These are phyloP conservation scores for Rhodofomes roseus DNA, from an alignment of 1,284 basidiomycete species.

Conservation along the genomic window DNA sequence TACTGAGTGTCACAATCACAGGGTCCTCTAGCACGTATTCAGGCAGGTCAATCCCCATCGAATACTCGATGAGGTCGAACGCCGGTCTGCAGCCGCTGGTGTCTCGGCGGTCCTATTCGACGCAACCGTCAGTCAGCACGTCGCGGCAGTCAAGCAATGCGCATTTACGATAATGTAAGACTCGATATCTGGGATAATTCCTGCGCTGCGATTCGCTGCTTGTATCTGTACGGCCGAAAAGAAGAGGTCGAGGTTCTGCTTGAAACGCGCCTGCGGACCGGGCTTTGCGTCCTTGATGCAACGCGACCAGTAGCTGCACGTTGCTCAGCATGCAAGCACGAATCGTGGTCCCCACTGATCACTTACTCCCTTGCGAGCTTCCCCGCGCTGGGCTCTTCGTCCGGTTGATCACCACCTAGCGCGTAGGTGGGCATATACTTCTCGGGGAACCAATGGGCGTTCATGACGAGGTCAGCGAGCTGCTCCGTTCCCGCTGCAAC, in stretches of 20 bases:
- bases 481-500: constrained; percentile 27
- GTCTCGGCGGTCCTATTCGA: constrained; percentile 18
- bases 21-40: constrained; percentile 36
- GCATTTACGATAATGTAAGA: constrained; percentile 32
- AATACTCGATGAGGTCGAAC: constrained; percentile 40
- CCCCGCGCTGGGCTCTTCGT: constrained; percentile 21
- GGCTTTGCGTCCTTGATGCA: constrained; percentile 30
- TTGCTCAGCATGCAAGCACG: neutral
- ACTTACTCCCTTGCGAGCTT: constrained; percentile 32
- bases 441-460: constrained; percentile 33
- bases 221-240: constrained; percentile 36
- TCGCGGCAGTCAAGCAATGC: neutral
- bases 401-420: constrained; percentile 16
- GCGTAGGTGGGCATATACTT: constrained; percentile 26
- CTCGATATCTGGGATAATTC: constrained; percentile 33
- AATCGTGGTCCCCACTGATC: neutral
- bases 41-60: constrained; percentile 36
- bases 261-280: constrained; percentile 32
- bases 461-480: constrained; percentile 35
- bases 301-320: constrained; percentile 32
- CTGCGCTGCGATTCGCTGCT: constrained; percentile 28
- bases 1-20: constrained; percentile 31
- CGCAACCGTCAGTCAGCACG: too few species aligned
- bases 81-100: constrained; percentile 34
- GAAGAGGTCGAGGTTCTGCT: constrained; percentile 33